Evolutionary conservation across 345 rosid species (phyloP).

Genomic region (Syzygium jambos): DNA sequence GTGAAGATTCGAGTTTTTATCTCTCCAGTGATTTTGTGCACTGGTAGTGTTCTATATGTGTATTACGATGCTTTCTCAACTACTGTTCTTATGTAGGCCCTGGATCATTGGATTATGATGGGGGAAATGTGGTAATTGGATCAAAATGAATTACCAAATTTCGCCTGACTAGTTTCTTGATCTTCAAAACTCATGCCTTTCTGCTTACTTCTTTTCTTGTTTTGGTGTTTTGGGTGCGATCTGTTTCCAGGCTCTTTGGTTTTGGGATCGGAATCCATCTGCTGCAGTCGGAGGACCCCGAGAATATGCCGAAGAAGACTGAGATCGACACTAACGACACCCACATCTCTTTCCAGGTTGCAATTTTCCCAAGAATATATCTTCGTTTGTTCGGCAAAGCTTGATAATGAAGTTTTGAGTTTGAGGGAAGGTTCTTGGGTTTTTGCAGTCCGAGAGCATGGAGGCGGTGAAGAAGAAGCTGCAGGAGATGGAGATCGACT

Average conservation of each 20-base stretch:
- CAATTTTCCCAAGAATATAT: neutral
- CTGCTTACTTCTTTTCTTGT: neutral
- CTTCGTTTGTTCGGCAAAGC: neutral
- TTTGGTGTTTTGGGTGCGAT: neutral
- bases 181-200: neutral
- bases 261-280: slow-evolving; percentile 14
- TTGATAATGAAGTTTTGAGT: neutral
- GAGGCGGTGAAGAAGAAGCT: slow-evolving; percentile 67
- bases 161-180: neutral
- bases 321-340: slow-evolving; percentile 13
- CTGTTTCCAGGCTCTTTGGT: slow-evolving; percentile 4
- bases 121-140: neutral
- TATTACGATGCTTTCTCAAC: neutral
- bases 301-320: neutral
- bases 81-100: neutral
- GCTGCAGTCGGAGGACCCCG: slow-evolving; percentile 9
- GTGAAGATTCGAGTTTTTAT: neutral
- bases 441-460: slow-evolving; percentile 70
- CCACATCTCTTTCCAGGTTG: slow-evolving; percentile 15
- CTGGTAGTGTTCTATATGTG: neutral
- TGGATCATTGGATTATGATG: neutral
- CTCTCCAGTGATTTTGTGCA: neutral
- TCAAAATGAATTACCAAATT: neutral
- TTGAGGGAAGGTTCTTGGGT: neutral
- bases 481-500: slow-evolving; percentile 48